These are phyloP conservation scores for Erysimum cheiri DNA, from an alignment of 441 rosid species.

Conservation along the genomic window DNA sequence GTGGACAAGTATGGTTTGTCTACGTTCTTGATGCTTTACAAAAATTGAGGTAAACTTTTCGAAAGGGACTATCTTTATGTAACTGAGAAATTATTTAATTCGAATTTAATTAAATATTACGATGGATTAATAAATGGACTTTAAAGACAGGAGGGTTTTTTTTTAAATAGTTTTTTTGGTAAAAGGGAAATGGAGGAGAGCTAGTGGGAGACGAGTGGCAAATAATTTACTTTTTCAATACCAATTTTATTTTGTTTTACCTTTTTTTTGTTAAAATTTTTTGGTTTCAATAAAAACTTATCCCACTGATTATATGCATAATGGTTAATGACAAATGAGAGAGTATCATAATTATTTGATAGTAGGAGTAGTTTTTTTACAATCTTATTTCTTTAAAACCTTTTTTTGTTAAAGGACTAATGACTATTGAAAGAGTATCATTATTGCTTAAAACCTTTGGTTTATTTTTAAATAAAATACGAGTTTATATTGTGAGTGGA, in stretches of 20 bases:
- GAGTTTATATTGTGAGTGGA: background rate
- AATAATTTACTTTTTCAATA: slow-evolving; percentile 35
- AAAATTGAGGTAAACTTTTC: slow-evolving; percentile 40
- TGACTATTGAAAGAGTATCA: background rate
- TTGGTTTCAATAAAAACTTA: background rate
- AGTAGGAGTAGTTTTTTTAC: too few species aligned
- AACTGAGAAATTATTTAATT: slow-evolving; percentile 21
- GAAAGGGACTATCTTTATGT: slow-evolving; percentile 41
- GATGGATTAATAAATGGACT: background rate
- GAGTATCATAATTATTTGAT: too few species aligned
- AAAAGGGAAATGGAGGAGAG: slow-evolving; percentile 22
- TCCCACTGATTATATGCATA: too few species aligned
- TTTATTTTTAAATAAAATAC: background rate
- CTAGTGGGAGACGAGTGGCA: slow-evolving; percentile 48
- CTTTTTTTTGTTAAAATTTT: background rate
- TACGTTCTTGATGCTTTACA: slow-evolving; percentile 41
- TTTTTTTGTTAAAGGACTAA: too few species aligned
- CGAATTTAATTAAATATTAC: background rate
- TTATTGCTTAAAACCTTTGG: background rate
- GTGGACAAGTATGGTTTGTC: slow-evolving; percentile 41
- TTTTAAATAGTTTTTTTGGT: slow-evolving; percentile 16
- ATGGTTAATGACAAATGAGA: too few species aligned
- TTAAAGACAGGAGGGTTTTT: too few species aligned
- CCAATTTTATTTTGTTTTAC: background rate
- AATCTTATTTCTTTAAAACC: too few species aligned